phyloP scores from a whole-genome alignment of 176 grass and related monocot species.

The Oryza brachyantha region DNA sequence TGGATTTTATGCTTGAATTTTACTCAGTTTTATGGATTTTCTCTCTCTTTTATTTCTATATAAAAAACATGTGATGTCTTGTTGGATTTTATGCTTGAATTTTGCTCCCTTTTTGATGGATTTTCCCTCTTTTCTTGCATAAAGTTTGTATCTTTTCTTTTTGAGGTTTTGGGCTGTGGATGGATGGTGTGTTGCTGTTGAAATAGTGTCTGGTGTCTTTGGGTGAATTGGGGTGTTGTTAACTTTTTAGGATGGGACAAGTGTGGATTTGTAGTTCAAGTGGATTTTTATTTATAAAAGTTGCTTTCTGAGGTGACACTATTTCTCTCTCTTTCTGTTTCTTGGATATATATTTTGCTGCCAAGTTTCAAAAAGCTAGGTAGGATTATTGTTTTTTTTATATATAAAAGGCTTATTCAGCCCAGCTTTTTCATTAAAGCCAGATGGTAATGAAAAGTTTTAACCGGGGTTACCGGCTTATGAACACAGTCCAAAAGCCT shows the following conservation, averaged over 20 bases:
- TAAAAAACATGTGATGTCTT: slow-evolving; percentile 25
- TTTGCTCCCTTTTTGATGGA: neutral
- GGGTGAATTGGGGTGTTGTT: neutral
- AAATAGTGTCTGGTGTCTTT: neutral
- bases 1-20: neutral
- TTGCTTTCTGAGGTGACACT: neutral
- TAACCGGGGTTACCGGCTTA: too few species aligned
- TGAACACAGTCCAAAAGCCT: too few species aligned
- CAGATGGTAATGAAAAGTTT: too few species aligned
- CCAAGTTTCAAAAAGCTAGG: neutral
- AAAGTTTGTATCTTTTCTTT: neutral
- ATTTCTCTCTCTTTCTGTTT: neutral
- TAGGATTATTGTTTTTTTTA: neutral
- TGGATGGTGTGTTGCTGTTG: neutral
- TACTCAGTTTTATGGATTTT: neutral
- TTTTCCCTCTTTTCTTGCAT: neutral
- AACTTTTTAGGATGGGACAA: neutral
- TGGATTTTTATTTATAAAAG: slow-evolving; percentile 8
- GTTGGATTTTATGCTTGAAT: slow-evolving; percentile 20
- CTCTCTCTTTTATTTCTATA: too few species aligned
- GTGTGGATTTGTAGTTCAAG: neutral
- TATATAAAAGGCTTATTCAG: too few species aligned
- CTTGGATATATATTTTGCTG: neutral
- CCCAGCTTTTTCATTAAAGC: too few species aligned
- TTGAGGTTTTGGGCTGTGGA: neutral